phyloP scores from a whole-genome alignment of 805 yeast species.

The Diddensiella transvaalensis region DNA sequence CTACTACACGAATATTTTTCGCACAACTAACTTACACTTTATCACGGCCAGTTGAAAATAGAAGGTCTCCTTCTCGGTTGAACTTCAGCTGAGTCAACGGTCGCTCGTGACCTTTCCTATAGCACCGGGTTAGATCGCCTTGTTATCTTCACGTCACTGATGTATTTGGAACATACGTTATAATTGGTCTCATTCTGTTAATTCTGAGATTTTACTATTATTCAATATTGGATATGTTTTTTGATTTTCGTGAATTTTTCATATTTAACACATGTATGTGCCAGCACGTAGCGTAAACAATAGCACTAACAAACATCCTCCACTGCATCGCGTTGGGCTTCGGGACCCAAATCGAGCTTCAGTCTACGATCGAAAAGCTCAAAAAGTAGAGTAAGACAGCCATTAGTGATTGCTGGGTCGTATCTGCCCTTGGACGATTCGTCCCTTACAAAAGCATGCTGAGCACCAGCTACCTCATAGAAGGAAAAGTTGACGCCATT shows the following conservation, averaged over 20 bases:
- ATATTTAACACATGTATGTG: neutral
- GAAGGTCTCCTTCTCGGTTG: conserved; percentile 91
- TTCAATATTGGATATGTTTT: neutral
- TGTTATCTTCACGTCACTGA: neutral
- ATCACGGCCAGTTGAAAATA: conserved; percentile 91
- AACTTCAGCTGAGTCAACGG: conserved; percentile 94
- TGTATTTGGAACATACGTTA: conserved; percentile 22
- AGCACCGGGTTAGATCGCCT: no score
- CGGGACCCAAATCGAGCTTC: conserved; percentile 63
- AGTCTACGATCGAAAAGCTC: conserved; percentile 70
- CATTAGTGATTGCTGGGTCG: conserved; percentile 70
- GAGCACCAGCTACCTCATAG: conserved; percentile 73
- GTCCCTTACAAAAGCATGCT: conserved; percentile 80
- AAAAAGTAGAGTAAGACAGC: conserved; percentile 62
- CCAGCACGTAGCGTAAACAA: neutral
- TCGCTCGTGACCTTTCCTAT: conserved; percentile 85
- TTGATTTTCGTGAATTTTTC: neutral
- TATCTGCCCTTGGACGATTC: conserved; percentile 76
- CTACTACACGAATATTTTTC: no score
- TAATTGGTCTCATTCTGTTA: conserved; percentile 56
- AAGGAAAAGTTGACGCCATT: conserved; percentile 63
- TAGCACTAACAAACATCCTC: conserved; percentile 54
- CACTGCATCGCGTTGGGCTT: conserved; percentile 46
- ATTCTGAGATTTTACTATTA: conserved; percentile 4
- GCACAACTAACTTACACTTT: conserved; percentile 39